Evolutionary conservation across 1,284 basidiomycete species (phyloP).

Genomic region (Tranzscheliella williamsii): DNA sequence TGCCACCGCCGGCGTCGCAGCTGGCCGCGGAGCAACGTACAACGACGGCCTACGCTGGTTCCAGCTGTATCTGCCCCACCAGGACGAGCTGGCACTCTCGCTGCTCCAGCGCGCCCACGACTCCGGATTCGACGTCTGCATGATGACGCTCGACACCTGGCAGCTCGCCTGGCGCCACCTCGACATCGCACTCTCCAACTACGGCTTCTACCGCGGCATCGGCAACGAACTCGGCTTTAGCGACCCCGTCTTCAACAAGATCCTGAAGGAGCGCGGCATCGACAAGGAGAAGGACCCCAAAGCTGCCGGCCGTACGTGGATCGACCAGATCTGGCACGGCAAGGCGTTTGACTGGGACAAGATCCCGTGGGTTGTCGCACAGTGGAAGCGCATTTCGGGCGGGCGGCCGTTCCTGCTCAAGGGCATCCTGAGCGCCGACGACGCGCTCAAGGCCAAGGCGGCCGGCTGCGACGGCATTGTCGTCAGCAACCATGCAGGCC

Average conservation of each 20-base stretch:
- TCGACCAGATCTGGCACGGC: slow-evolving; percentile 68
- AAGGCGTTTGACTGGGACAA: slow-evolving; percentile 69
- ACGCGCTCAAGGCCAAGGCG: slow-evolving; percentile 68
- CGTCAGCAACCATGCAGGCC: slow-evolving; percentile 77
- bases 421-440: slow-evolving; percentile 67
- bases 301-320: slow-evolving; percentile 64
- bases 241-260: slow-evolving; percentile 71
- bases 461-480: slow-evolving; percentile 73
- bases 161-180: slow-evolving; percentile 68
- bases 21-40: slow-evolving; percentile 44
- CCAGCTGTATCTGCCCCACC: slow-evolving; percentile 75
- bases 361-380: slow-evolving; percentile 45
- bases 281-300: slow-evolving; percentile 61
- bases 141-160: slow-evolving; percentile 69
- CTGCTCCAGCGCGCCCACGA: slow-evolving; percentile 66
- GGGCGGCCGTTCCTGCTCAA: slow-evolving; percentile 68
- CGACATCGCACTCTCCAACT: slow-evolving; percentile 67
- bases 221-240: slow-evolving; percentile 66
- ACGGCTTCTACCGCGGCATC: slow-evolving; percentile 58
- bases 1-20: slow-evolving; percentile 4
- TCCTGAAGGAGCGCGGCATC: slow-evolving; percentile 47
- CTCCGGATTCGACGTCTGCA: slow-evolving; percentile 64
- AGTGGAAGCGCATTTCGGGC: slow-evolving; percentile 68
- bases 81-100: slow-evolving; percentile 61
- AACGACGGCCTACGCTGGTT: slow-evolving; percentile 71